These are phyloP conservation scores for Cercis canadensis DNA, from an alignment of 306 rosid genomes.

Conservation along the genomic window DNA sequence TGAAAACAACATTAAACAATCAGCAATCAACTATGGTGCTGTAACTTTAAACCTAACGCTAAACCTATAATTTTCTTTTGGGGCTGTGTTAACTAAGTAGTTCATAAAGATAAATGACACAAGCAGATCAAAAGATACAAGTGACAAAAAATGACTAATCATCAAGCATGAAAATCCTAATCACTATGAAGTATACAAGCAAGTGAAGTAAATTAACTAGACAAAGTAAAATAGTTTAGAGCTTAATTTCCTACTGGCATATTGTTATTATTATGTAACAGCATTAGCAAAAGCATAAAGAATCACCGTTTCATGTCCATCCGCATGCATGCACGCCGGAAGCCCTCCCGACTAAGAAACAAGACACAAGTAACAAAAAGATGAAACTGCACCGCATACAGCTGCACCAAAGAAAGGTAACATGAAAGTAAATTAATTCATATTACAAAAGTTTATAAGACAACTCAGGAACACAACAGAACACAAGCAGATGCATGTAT, in stretches of 20 bases:
- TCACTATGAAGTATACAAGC: not conserved
- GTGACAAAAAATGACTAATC: conserved; percentile 7
- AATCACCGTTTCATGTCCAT: conserved; percentile 72
- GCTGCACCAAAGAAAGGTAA: conserved; percentile 47
- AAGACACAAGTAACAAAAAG: conserved; percentile 84
- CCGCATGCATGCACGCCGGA: conserved; percentile 92
- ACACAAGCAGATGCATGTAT: not conserved
- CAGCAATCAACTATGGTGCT: conserved; percentile 9
- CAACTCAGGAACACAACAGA: not conserved
- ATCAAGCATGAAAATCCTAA: conserved; percentile 2
- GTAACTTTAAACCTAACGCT: conserved; percentile 23
- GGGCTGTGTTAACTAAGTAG: conserved; percentile 14
- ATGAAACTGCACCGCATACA: conserved; percentile 94
- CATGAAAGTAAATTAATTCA: conserved; percentile 8
- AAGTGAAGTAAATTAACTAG: conserved; percentile 13
- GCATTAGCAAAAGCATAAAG: conserved; percentile 20
- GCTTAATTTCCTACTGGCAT: conserved; percentile 1
- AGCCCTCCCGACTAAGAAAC: conserved; percentile 97
- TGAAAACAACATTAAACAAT: conserved; percentile 23
- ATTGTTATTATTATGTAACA: conserved; percentile 4
- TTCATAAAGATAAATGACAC: conserved; percentile 4
- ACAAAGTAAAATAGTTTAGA: not conserved
- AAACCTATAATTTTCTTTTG: not conserved
- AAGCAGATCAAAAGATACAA: conserved; percentile 16
- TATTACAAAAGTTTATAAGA: not conserved